phyloP scores from a whole-genome alignment of 169 alveolate genomes.

The Fabrea salina region DNA sequence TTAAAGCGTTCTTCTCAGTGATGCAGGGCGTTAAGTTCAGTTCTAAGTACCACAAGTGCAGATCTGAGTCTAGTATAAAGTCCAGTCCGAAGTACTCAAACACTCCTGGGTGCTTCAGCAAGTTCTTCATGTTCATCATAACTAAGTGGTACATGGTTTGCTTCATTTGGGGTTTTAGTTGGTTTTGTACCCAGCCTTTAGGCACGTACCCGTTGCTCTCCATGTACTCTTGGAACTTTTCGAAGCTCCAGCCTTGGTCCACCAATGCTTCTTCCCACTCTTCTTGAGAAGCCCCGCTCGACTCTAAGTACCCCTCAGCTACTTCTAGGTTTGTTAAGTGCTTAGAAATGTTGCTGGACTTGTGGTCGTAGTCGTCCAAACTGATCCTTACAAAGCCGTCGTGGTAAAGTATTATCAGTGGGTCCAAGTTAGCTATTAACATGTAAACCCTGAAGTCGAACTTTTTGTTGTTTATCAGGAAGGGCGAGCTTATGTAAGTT shows the following conservation, averaged over 20 bases:
- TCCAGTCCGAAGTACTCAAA: constrained; percentile 15
- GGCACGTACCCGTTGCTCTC: not conserved
- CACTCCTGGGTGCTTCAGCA: constrained; percentile 15
- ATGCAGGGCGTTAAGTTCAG: not conserved
- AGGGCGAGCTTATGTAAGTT: constrained; percentile 48
- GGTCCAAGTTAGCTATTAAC: constrained; percentile 45
- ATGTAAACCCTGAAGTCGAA: constrained; percentile 58
- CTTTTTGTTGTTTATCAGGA: constrained; percentile 48
- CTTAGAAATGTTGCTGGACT: not conserved
- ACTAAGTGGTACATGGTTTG: not conserved
- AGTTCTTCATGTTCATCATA: not conserved
- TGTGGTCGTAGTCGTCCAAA: not conserved
- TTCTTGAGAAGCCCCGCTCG: not conserved
- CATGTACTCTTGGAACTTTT: not conserved
- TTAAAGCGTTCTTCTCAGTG: not conserved
- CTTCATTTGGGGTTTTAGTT: not conserved
- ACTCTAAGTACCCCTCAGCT: not conserved
- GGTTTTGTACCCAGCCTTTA: not conserved
- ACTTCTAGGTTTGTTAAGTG: constrained; percentile 9
- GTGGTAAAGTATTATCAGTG: constrained; percentile 39
- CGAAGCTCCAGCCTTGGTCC: constrained; percentile 18
- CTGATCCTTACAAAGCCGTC: constrained; percentile 45
- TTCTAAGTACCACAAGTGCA: constrained; percentile 11
- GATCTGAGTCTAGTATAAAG: constrained; percentile 5
- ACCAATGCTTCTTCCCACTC: not conserved